Evolutionary conservation across 768 basidiomycete species (phyloP), one percentile per base, ranked within the genome.

Genomic region (Mycena floridula): DNA sequence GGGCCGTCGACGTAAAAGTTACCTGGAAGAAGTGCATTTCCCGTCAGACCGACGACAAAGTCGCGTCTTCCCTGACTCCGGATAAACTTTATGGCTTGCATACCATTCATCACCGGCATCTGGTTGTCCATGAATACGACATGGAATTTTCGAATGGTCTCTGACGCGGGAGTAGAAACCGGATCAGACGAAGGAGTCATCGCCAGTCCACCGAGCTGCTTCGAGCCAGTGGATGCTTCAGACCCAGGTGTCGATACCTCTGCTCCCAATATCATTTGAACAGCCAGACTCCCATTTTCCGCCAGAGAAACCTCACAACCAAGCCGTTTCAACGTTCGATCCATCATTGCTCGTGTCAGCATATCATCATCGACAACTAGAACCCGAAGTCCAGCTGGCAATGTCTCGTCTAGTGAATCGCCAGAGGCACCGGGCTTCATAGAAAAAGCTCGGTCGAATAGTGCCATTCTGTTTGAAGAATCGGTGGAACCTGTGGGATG

Each of bases 361-460:
- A 72, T 62, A 59, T 94, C 91, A 55, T 93, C 88, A 53, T 91
- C 89, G 0, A 91, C 89, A 3, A 91, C 86, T 16, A 90, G 69
- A 37, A 87, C 86, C 12, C 15, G 18, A 3, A 35, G 7, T 35
- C 32, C 32, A 3, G 32, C 18, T 3, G 32, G 32, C n/a, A n/a
- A n/a, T 35, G 32, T 35, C 18, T 35, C 32, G 15, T 35, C 32
- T 18, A 18, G 18, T 13, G 18, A 15, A 18, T 35, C 32, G 18
- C 32, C 18, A 35, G 4, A 15, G 32, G 32, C 18, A 3, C 4
- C 7, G 32, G 13, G 13, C 32, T 35, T 35, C 32, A 18, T 18
- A 35, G 15, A 15, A 35, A 35, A 35, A 13, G 32, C 32, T 15
- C 32, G 32, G 18, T 35, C 32, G 18, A 35, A 35, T 18, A 35